Percentiles rank a stretch among this genome's conserved stretches.
Conservation (phyloP, 306 rosid species). For the Pyrus pyrifolia region DNA sequence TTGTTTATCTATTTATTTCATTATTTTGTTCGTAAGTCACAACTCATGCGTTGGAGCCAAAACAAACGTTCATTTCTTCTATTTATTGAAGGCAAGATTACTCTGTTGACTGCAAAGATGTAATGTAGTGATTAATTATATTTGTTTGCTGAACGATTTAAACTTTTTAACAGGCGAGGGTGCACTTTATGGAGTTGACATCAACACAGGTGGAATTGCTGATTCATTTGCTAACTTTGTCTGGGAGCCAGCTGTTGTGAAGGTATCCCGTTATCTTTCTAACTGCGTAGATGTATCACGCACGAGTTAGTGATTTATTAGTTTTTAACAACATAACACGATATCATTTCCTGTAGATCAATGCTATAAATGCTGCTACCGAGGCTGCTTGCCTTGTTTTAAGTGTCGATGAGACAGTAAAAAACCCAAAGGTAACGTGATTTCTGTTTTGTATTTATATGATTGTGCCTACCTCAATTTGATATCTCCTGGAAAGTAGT, state of each 20-base stretch:
- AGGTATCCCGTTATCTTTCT: slow-evolving; percentile 35
- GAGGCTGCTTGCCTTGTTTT: slow-evolving; percentile 94
- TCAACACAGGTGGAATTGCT: slow-evolving; percentile 87
- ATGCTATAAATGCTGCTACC: slow-evolving; percentile 96
- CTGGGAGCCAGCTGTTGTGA: slow-evolving; percentile 98
- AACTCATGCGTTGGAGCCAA: background rate
- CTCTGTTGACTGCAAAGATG: background rate
- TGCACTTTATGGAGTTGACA: slow-evolving; percentile 87
- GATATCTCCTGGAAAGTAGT: background rate
- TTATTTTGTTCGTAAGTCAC: background rate
- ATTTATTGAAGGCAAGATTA: background rate
- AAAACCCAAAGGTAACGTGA: slow-evolving; percentile 77
- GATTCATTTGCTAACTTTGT: slow-evolving; percentile 91
- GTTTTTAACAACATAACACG: background rate
- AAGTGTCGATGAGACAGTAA: slow-evolving; percentile 93
- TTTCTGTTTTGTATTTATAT: background rate
- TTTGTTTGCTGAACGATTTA: background rate
- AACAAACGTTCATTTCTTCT: background rate
- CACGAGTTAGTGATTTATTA: background rate
- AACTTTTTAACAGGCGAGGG: slow-evolving; percentile 57
- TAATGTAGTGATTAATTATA: background rate
- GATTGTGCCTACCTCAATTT: background rate
- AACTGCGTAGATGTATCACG: background rate
- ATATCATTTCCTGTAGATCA: slow-evolving; percentile 50
- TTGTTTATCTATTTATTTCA: background rate